These are phyloP conservation scores for Blastobotrys capitulatus DNA, from an alignment of 1,139 yeast genomes.

Conservation along the genomic window DNA sequence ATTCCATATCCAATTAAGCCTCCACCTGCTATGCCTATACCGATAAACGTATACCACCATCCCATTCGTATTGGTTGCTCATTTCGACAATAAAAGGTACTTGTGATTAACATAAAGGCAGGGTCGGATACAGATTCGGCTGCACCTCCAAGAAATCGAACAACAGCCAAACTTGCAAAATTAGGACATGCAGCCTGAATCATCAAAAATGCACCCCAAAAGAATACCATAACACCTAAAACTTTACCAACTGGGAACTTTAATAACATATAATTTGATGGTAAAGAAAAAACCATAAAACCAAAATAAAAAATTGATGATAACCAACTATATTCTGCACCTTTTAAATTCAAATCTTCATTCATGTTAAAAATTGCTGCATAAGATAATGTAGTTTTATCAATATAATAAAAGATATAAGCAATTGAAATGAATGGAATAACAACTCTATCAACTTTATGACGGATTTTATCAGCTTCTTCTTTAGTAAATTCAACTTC, in stretches of 20 bases:
- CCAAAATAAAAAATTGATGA: constrained; percentile 59
- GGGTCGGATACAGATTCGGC: constrained; percentile 54
- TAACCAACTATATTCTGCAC: constrained; percentile 46
- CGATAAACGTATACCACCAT: constrained; percentile 21
- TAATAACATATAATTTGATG: constrained; percentile 49
- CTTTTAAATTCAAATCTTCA: constrained; percentile 34
- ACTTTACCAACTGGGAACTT: constrained; percentile 50
- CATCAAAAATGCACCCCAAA: constrained; percentile 49
- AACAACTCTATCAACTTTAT: constrained; percentile 46
- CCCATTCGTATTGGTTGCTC: constrained; percentile 44
- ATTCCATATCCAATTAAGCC: constrained; percentile 36
- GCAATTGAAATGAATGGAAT: constrained; percentile 52
- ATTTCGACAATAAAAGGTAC: constrained; percentile 49
- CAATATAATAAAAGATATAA: constrained; percentile 58
- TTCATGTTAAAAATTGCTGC: constrained; percentile 59
- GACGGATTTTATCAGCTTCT: constrained; percentile 33
- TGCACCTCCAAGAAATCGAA: constrained; percentile 46
- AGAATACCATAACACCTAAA: constrained; percentile 40
- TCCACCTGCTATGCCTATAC: constrained; percentile 36
- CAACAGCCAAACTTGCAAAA: constrained; percentile 46
- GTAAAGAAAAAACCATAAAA: constrained; percentile 47
- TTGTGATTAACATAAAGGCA: constrained; percentile 47
- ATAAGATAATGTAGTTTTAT: constrained; percentile 52
- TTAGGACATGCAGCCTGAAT: constrained; percentile 44
- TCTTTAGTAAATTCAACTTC: constrained; percentile 13